phyloP scores from a whole-genome alignment of 306 rosid species.

The Lathyrus oleraceus region DNA sequence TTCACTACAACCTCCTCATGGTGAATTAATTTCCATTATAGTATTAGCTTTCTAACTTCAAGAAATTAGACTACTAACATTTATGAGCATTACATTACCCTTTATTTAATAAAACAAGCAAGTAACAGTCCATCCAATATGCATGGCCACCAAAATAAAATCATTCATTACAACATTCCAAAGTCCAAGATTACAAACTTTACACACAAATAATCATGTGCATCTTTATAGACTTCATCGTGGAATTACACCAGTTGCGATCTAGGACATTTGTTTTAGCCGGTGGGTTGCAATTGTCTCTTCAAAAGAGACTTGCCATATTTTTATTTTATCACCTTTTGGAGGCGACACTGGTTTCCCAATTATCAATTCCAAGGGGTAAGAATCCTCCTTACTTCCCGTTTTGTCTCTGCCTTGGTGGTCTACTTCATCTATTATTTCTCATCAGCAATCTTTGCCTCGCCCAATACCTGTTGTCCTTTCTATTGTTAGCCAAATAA shows the following conservation, averaged over 20 bases:
- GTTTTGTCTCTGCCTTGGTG: constrained; percentile 85
- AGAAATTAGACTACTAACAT: too few species aligned
- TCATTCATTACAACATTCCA: too few species aligned
- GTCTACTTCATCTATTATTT: constrained; percentile 55
- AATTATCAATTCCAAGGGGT: constrained; percentile 57
- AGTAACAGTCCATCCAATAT: too few species aligned
- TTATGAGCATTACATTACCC: too few species aligned
- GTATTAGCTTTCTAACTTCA: too few species aligned
- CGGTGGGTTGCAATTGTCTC: constrained; percentile 94
- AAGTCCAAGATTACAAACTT: too few species aligned
- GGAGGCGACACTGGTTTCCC: constrained; percentile 84
- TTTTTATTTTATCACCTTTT: constrained; percentile 80
- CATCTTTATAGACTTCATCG: constrained; percentile 91
- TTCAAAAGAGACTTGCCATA: constrained; percentile 86
- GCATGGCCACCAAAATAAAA: too few species aligned
- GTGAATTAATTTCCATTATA: too few species aligned
- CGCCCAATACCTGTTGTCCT: constrained; percentile 74
- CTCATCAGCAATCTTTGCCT: constrained; percentile 62
- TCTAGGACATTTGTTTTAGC: constrained; percentile 92
- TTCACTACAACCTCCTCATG: too few species aligned
- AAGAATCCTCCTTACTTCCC: constrained; percentile 65
- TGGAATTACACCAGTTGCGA: constrained; percentile 90
- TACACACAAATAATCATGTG: constrained; percentile 63
- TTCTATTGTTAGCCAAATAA: constrained; percentile 86
- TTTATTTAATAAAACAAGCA: too few species aligned